A percentile compares a stretch with the other conserved stretches of the same genome.
Evolutionary conservation across 306 rosid genomes (phyloP).

Genomic region (Cucumis sativus): Cucumber_9930_V3 NC_026655.2:23116501-23117000

Average conservation of each 20-base stretch:
- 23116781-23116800: slow-evolving; percentile 89
- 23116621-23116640: not conserved
- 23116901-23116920: not conserved
- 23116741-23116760: slow-evolving; percentile 78
- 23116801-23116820: slow-evolving; percentile 90
- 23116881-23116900: not conserved
- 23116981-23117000: too few relatives aligned
- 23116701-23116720: slow-evolving; percentile 69
- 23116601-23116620: not conserved
- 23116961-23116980: too few relatives aligned
- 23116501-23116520: not conserved
- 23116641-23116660: slow-evolving; percentile 40
- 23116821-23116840: slow-evolving; percentile 80
- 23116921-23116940: too few relatives aligned
- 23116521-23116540: not conserved
- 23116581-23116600: not conserved
- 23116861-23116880: slow-evolving; percentile 55
- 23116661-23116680: slow-evolving; percentile 73
- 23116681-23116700: slow-evolving; percentile 88
- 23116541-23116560: not conserved
- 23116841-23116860: slow-evolving; percentile 70
- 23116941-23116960: too few relatives aligned
- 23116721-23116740: slow-evolving; percentile 80
- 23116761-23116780: slow-evolving; percentile 94
- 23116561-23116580: not conserved